Evolutionary conservation across 768 basidiomycete genomes (phyloP), one percentile per base, ranked within the genome.

Genomic region (Aureoboletus auriporus): DNA sequence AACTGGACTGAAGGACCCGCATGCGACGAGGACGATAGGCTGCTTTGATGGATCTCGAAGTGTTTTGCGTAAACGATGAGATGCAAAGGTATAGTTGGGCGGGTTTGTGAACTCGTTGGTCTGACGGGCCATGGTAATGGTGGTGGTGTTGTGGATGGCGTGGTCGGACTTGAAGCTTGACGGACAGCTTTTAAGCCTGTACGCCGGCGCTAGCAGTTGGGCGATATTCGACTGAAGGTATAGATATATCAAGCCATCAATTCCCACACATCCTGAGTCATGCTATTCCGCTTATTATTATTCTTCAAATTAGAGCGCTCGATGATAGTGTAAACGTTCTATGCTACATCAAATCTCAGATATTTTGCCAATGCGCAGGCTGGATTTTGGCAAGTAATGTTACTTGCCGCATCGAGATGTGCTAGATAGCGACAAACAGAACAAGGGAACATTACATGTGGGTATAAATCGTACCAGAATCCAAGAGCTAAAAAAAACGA

Each of bases 1-100:
- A 53, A 96, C 88, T 10, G 95, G 95, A 60, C 91, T 94, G 80
- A 97, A 97, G 47, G 92, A 95, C 27, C 95, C 96, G 63, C 96
- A 99, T 39, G 93, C 96, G 51, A 99, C 92, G 53, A 96, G 84
- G 47, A 93, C 89, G 57, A 96, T 71, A n/a, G 93, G 95, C 8
- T 84, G 84, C 70, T 86, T 90, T 17, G 68, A 71, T 8, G 82
- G 63, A 61, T 86, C 78, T 17, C 75, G 79, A 37, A 88, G 78
- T 43, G 71, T 71, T 30, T 69, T 72, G 49, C 69, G 61, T 40
- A 90, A 79, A 46, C 86, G 83, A 58, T 86, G 77, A 43, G 75
- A 75, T 17, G 84, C 79, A 55, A 90, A 89, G 23, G 75, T 59
- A 59, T 89, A 90, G 57, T 80, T 73, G 38, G 77, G 77, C 4